Conservation (phyloP, 2,329 filamentous ascomycete genomes). For the Coniochaeta sp. region DNA sequence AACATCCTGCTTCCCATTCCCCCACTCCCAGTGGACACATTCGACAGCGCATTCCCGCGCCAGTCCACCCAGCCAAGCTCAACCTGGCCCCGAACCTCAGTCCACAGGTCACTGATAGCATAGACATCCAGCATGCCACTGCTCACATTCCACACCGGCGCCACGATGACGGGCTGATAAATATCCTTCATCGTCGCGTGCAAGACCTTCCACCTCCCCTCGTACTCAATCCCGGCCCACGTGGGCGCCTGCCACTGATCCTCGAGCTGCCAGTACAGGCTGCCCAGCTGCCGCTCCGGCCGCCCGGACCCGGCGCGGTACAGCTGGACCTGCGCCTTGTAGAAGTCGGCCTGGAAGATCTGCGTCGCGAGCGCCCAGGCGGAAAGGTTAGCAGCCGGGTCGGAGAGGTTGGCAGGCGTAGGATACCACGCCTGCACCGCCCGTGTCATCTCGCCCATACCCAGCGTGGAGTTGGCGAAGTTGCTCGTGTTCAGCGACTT, state of each 20-base stretch:
- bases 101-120: slow-evolving; percentile 52
- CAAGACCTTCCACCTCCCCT: slow-evolving; percentile 55
- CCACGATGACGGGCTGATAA: slow-evolving; percentile 52
- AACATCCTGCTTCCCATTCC: slow-evolving; percentile 22
- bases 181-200: slow-evolving; percentile 52
- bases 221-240: slow-evolving; percentile 57
- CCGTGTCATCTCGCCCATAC: slow-evolving; percentile 51
- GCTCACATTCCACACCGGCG: slow-evolving; percentile 44
- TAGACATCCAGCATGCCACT: slow-evolving; percentile 44
- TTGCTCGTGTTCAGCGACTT: slow-evolving; percentile 39
- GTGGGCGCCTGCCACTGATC: slow-evolving; percentile 59
- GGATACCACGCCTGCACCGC: slow-evolving; percentile 51
- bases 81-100: slow-evolving; percentile 33
- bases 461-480: slow-evolving; percentile 30
- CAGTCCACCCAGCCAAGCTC: slow-evolving; percentile 44
- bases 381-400: slow-evolving; percentile 46
- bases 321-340: slow-evolving; percentile 52
- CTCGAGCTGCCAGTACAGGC: slow-evolving; percentile 59
- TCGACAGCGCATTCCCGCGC: slow-evolving; percentile 31
- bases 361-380: slow-evolving; percentile 56
- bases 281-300: slow-evolving; percentile 50
- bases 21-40: slow-evolving; percentile 6
- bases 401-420: slow-evolving; percentile 37
- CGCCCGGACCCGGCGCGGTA: slow-evolving; percentile 52
- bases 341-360: slow-evolving; percentile 57